phyloP scores from a whole-genome alignment of 2,329 filamentous ascomycete species.

The Aspergillus niger region DNA sequence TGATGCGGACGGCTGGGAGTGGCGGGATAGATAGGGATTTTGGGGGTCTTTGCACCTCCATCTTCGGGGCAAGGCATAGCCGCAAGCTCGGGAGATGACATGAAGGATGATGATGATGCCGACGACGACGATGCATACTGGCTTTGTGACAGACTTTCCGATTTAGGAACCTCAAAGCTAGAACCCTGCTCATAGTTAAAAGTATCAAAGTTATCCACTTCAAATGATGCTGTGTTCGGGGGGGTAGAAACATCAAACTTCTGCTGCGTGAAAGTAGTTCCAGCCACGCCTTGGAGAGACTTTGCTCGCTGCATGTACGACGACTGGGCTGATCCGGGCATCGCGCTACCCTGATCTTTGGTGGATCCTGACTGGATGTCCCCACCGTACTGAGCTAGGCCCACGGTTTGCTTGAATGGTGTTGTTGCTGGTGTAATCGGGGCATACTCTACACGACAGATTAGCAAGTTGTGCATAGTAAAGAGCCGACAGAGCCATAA shows the following conservation, averaged over 20 bases:
- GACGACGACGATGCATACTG: constrained; percentile 39
- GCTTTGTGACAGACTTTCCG: constrained; percentile 43
- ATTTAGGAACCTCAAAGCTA: constrained; percentile 31
- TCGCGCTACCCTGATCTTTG: constrained; percentile 38
- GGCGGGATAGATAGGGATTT: constrained; percentile 33
- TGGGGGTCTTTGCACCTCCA: constrained; percentile 26
- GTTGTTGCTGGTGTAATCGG: constrained; percentile 70
- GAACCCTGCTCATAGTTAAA: constrained; percentile 55
- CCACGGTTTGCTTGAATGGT: constrained; percentile 50
- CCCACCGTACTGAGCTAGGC: constrained; percentile 40
- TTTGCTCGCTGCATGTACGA: constrained; percentile 49
- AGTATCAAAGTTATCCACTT: constrained; percentile 50
- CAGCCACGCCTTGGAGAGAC: constrained; percentile 49
- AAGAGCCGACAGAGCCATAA: neutral
- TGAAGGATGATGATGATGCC: constrained; percentile 55
- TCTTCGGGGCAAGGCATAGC: constrained; percentile 40
- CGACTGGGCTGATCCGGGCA: constrained; percentile 36
- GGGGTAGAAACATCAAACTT: constrained; percentile 58
- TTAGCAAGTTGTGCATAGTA: constrained; percentile 23
- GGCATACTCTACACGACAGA: constrained; percentile 55
- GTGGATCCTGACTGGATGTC: constrained; percentile 44
- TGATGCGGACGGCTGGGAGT: constrained; percentile 28
- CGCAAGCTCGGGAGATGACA: constrained; percentile 56
- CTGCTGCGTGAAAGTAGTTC: constrained; percentile 35
- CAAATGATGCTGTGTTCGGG: constrained; percentile 55